Evolutionary conservation across 148 eudicot genomes (phyloP), one percentile per base, ranked within the genome.

Genomic region (Dysphania ambrosioides): DNA sequence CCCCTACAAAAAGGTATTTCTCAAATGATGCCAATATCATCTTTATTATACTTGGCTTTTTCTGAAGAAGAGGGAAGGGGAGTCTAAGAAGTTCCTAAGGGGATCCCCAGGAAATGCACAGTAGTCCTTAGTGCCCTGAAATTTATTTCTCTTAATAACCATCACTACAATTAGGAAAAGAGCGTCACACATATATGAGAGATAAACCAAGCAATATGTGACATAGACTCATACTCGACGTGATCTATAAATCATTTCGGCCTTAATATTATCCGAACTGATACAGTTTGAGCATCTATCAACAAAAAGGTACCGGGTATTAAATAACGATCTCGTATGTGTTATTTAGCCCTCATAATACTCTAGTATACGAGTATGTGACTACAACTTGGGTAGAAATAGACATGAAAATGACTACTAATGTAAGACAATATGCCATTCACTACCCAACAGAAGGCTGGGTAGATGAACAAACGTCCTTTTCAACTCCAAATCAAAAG

Each of bases 401-500:
- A 66, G 70, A 36, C 70, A 38, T 36, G 70, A 66, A 2, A 38
- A 66, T 38, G 34, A 66, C 30, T 40, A 23, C n/a, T n/a, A n/a
- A 24, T 5, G 27, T 27, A 63, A 61, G 67, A 36, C 70, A 66
- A 66, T 40, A 0, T 40, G 29, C 6, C 18, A n/a, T 66, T 1
- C 44, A 21, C 27, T 40, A 66, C 11, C 18, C 26, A 65, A 5
- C 41, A 38, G 63, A 26, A 58, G 15, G 12, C n/a, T 2, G 40
- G 23, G 31, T 40, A 51, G 40, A 66, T 24, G 31, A 64, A 64
- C 3, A 66, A 32, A 66, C 30, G 70, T 66, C 70, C 44, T 19
- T 66, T 66, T 66, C 70, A 66, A 66, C 30, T 23, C 51, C 70
- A 38, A 66, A 66, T 66, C 31, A 38, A 66, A 40, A 1, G 6